Base-by-base conservation (phyloP, 2,329 filamentous ascomycete genomes). In the Aureobasidium sp. region DNA sequence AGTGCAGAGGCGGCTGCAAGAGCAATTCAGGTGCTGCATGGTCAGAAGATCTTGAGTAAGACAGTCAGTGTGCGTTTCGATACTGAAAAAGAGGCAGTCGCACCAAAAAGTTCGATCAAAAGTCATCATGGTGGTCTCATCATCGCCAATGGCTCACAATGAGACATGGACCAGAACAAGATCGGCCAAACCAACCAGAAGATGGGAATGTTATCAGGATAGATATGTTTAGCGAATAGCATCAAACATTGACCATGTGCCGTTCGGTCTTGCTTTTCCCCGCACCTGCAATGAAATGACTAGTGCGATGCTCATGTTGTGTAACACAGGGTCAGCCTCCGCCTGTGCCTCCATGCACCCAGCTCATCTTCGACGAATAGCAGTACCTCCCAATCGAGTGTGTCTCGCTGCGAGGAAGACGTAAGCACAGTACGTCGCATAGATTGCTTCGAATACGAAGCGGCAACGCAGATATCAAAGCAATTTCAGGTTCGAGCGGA, bases 91-190 rank as follows among this genome's bases (percentile, higher is more conserved):
- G 52, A 62, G 20, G 26, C 60, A 7, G 60, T 62, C 3, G 5
- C 29, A 39, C 15, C 50, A 17, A 12, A 29, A 5, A 53, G 34
- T 36, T 39, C 50, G 9, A 26, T 26, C 59, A 53, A 52, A 20
- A 42, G 5, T 36, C 27, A 10, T 10, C 20, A 26, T 8, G 50
- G 27, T 4, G 51, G 51, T 17, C 60, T 52, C 27, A 62, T 56
- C 41, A 56, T 62, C n/a, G 60, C 60, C 34, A 62, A 62, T 41
- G 60, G 60, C 10, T 62, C 60, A 7, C 26, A 58, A 29, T 58
- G 42, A 58, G 20, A 56, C 39, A 56, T 32, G 20, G 3, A n/a
- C 37, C 20, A 50, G 9, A 26, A n/a, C 5, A 20, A 20, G 20
- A 20, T 20, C 20, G 32, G 6, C 46, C 17, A 36, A 52, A 56